These are phyloP conservation scores for Microcera coccophila DNA, from an alignment of 2,329 filamentous ascomycete genomes.

Conservation along the genomic window DNA sequence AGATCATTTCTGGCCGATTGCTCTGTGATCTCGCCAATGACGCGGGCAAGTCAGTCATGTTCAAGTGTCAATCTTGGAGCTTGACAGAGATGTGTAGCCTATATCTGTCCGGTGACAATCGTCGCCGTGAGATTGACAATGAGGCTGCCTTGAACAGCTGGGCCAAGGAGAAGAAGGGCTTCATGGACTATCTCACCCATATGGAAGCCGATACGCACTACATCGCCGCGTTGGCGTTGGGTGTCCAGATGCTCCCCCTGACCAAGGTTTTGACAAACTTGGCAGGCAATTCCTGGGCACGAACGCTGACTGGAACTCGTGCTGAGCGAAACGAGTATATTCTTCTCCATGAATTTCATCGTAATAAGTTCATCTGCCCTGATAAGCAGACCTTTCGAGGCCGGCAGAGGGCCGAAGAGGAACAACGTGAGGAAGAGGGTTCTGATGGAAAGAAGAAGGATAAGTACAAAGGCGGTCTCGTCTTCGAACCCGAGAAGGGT, in stretches of 20 bases:
- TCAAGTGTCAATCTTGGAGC: conserved; percentile 96
- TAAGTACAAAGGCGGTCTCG: conserved; percentile 97
- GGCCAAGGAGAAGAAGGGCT: conserved; percentile 70
- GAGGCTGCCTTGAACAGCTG: conserved; percentile 83
- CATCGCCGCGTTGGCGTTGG: conserved; percentile 83
- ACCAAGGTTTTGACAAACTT: conserved; percentile 95
- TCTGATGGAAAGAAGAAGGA: conserved; percentile 92
- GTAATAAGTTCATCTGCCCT: conserved; percentile 96
- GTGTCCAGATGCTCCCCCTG: conserved; percentile 85
- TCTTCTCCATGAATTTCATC: conserved; percentile 92
- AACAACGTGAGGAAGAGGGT: conserved; percentile 62
- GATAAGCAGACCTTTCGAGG: conserved; percentile 85
- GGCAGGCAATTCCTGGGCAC: conserved; percentile 96
- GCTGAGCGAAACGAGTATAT: conserved; percentile 99
- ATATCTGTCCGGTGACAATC: conserved; percentile 70
- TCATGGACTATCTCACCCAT: conserved; percentile 91
- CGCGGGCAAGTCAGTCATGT: conserved; percentile 94
- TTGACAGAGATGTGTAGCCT: conserved; percentile 95
- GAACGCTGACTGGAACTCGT: conserved; percentile 90
- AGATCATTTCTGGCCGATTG: conserved; percentile 81
- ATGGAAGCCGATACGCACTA: conserved; percentile 96
- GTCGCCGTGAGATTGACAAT: conserved; percentile 80
- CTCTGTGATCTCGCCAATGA: conserved; percentile 95
- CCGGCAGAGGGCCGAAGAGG: conserved; percentile 68
- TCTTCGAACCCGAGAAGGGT: conserved; percentile 96